Evolutionary conservation across 2,329 filamentous ascomycete genomes (phyloP).

Genomic region (Aspergillus piperis): DNA sequence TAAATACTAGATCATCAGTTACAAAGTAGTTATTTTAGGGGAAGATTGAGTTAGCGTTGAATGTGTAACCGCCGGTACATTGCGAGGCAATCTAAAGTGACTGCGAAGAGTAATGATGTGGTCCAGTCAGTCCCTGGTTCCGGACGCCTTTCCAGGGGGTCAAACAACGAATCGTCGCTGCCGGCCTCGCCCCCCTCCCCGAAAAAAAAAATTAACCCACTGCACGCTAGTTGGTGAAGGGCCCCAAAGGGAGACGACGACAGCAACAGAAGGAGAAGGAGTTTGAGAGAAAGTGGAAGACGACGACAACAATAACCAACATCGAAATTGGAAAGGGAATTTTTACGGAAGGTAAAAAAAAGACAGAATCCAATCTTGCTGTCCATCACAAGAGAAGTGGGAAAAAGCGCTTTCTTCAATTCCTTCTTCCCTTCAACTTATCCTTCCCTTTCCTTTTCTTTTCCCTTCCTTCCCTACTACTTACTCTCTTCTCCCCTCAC

Average conservation of each 20-base stretch:
- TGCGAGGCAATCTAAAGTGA: neutral
- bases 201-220: slow-evolving; percentile 10
- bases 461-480: slow-evolving; percentile 1
- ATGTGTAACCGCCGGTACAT: neutral
- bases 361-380: no score
- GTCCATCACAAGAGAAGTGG: neutral
- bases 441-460: slow-evolving; percentile 13
- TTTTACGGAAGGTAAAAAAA: slow-evolving; percentile 6
- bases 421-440: neutral
- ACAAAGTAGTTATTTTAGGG: no score
- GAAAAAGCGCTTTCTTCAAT: neutral
- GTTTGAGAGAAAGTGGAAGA: neutral
- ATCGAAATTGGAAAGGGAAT: no score
- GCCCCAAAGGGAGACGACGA: neutral
- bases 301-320: no score
- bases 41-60: neutral
- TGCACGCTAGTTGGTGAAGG: slow-evolving; percentile 6
- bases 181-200: slow-evolving; percentile 8
- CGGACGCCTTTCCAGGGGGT: slow-evolving; percentile 26
- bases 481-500: slow-evolving; percentile 7
- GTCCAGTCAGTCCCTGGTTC: slow-evolving; percentile 16
- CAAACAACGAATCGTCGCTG: slow-evolving; percentile 18
- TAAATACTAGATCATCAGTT: no score
- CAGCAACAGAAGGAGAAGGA: neutral
- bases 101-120: neutral